phyloP scores from a whole-genome alignment of 1,284 basidiomycete genomes.

The Rhodotorula sp. region DNA sequence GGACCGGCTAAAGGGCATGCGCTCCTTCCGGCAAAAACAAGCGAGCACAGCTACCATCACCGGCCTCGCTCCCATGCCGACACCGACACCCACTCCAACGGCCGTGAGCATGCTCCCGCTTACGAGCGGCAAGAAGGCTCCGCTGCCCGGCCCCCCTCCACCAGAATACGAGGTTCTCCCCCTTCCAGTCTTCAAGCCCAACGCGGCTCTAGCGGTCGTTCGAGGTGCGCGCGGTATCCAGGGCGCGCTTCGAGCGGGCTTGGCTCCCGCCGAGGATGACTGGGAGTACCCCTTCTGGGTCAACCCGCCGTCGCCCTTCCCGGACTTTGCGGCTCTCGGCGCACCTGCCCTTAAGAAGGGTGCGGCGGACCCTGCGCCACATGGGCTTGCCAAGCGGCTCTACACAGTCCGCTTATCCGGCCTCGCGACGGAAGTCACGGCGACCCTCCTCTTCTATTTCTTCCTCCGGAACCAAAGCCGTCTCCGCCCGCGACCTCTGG shows the following conservation, averaged over 20 bases:
- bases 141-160: not conserved
- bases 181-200: not conserved
- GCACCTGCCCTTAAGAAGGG: not conserved
- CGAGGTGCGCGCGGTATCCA: not conserved
- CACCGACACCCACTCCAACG: no score
- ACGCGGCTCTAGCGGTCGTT: not conserved
- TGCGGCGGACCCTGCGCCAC: not conserved
- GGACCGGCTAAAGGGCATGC: not conserved
- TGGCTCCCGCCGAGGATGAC: not conserved
- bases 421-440: not conserved
- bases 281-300: not conserved
- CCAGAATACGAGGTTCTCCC: no score
- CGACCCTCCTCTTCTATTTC: not conserved
- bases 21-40: not conserved
- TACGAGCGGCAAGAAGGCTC: no score
- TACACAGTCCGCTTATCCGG: constrained; percentile 1
- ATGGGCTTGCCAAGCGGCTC: not conserved
- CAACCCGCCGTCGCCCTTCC: not conserved
- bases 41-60: not conserved
- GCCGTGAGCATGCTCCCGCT: no score
- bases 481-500: not conserved
- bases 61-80: not conserved
- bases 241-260: not conserved
- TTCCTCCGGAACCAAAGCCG: not conserved
- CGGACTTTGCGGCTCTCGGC: not conserved